These are phyloP conservation scores for Leccinum rimulosum DNA, from an alignment of 768 basidiomycete genomes.

Conservation along the genomic window DNA sequence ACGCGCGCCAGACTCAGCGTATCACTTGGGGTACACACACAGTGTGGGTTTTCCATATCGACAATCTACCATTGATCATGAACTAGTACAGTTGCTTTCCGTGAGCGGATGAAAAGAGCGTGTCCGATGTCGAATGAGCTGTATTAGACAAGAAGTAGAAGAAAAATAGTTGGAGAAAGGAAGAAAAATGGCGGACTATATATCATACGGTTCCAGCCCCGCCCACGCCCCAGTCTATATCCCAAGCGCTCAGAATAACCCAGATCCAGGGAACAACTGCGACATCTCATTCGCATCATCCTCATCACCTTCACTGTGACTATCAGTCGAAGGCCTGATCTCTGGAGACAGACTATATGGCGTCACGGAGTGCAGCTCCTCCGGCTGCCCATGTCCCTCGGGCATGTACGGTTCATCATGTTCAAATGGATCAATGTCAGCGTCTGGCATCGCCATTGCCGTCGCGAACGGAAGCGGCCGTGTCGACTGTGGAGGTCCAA, in stretches of 20 bases:
- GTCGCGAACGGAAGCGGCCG: slow-evolving; percentile 16
- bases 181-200: not conserved
- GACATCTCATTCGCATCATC: slow-evolving; percentile 31
- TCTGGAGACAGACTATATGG: slow-evolving; percentile 31
- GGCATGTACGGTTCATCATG: slow-evolving; percentile 24
- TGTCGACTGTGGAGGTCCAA: slow-evolving; percentile 12
- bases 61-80: too few relatives aligned
- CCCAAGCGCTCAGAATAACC: slow-evolving; percentile 32
- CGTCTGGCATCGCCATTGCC: slow-evolving; percentile 18
- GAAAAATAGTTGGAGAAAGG: not conserved
- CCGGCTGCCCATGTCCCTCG: slow-evolving; percentile 18
- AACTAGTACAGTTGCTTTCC: too few relatives aligned
- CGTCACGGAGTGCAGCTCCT: slow-evolving; percentile 16
- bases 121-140: not conserved
- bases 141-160: not conserved
- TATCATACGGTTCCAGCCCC: not conserved
- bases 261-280: slow-evolving; percentile 43
- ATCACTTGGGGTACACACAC: too few relatives aligned
- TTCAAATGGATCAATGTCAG: slow-evolving; percentile 35
- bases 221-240: not conserved
- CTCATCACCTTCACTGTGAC: slow-evolving; percentile 23
- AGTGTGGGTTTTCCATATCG: too few relatives aligned
- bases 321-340: not conserved
- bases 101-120: not conserved
- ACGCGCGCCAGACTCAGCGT: too few relatives aligned